Conservation (phyloP, 345 rosid species). For the Salix arbutifolia region DNA sequence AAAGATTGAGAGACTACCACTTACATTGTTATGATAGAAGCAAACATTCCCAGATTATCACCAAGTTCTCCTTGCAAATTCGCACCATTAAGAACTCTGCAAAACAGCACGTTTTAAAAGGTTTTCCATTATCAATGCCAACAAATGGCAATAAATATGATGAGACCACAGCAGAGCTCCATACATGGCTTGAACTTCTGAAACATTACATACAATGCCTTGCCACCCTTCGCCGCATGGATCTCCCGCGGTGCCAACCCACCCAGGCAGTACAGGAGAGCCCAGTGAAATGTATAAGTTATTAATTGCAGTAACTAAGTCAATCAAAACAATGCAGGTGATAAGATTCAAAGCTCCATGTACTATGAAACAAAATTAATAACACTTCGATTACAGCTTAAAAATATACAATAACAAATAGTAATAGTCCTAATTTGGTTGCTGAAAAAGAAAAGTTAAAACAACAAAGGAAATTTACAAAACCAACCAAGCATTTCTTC, state of each 20-base stretch:
- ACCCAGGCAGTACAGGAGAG: constrained; percentile 76
- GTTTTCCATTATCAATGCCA: not conserved
- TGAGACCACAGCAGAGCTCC: constrained; percentile 4
- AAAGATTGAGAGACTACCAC: constrained; percentile 16
- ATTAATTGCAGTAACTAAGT: constrained; percentile 80
- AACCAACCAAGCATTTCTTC: not conserved
- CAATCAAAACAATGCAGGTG: constrained; percentile 38
- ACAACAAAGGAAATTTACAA: not conserved
- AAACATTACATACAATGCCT: constrained; percentile 68
- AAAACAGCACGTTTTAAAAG: constrained; percentile 4
- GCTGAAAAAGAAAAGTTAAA: not conserved
- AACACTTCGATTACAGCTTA: not conserved
- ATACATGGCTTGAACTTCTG: constrained; percentile 59
- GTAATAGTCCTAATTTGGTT: not conserved
- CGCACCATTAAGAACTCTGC: constrained; percentile 76
- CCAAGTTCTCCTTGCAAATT: constrained; percentile 94
- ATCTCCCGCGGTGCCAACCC: constrained; percentile 92
- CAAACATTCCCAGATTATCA: constrained; percentile 51
- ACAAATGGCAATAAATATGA: not conserved
- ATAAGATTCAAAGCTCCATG: constrained; percentile 16
- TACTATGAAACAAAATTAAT: not conserved
- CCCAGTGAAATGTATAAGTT: constrained; percentile 68
- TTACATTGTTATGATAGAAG: constrained; percentile 79
- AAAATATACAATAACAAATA: not conserved
- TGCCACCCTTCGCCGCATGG: constrained; percentile 94